Conservation (phyloP, 176 grass and related monocot genomes). For the Triticum dicoccoides region DNA sequence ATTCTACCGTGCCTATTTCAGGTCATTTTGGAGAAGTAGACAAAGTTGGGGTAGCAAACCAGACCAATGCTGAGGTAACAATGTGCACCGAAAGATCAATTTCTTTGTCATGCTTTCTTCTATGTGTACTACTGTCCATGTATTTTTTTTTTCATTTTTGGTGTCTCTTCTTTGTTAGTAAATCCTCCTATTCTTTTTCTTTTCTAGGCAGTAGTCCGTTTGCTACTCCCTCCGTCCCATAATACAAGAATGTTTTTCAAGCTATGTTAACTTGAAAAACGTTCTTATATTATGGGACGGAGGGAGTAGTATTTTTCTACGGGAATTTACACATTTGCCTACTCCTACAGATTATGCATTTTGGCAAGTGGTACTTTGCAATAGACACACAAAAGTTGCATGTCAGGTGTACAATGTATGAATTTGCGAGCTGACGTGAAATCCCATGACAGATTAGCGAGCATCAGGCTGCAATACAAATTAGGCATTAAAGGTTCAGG, state of each 20-base stretch:
- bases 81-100: neutral
- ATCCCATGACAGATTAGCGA: neutral
- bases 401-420: neutral
- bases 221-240: neutral
- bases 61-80: neutral
- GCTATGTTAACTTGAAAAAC: too few relatives aligned
- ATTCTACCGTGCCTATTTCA: neutral
- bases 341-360: neutral
- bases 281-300: too few relatives aligned
- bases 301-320: neutral
- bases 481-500: neutral
- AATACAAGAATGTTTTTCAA: too few relatives aligned
- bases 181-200: neutral
- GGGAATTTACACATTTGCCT: neutral
- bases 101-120: neutral
- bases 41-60: neutral
- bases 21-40: neutral
- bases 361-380: neutral
- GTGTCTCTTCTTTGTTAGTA: neutral
- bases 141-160: neutral
- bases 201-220: neutral
- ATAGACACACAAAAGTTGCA: neutral
- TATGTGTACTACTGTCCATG: neutral
- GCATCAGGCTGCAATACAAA: neutral
- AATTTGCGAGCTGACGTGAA: neutral